phyloP scores from a whole-genome alignment of 2,329 filamentous ascomycete genomes.

The Aspergillus sp. region DNA sequence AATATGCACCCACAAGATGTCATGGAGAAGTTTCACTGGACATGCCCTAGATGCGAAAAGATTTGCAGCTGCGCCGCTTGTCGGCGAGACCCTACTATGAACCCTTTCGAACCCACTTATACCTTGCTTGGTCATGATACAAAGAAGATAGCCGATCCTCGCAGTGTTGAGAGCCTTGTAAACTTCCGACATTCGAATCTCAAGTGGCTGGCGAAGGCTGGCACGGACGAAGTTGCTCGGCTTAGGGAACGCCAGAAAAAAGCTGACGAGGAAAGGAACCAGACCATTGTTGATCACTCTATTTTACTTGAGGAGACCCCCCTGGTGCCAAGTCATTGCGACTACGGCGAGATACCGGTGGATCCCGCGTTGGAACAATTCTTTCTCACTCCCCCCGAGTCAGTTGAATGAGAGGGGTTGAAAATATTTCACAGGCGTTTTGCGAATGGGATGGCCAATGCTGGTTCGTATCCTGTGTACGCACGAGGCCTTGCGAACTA shows the following conservation, averaged over 20 bases:
- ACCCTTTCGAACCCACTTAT: constrained; percentile 76
- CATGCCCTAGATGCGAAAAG: constrained; percentile 75
- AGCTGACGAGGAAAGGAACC: constrained; percentile 45
- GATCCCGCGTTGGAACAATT: constrained; percentile 33
- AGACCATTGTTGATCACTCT: constrained; percentile 39
- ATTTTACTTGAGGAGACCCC: constrained; percentile 29
- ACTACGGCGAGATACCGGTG: constrained; percentile 31
- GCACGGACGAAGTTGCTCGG: constrained; percentile 42
- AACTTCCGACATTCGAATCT: constrained; percentile 88
- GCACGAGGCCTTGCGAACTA: not conserved
- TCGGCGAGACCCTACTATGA: constrained; percentile 58
- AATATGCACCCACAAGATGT: constrained; percentile 78
- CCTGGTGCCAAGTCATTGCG: constrained; percentile 1
- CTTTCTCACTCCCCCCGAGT: constrained; percentile 6
- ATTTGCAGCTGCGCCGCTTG: constrained; percentile 85
- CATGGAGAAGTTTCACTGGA: constrained; percentile 74
- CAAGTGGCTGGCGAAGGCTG: constrained; percentile 62
- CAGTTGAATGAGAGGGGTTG: not conserved
- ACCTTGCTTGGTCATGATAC: constrained; percentile 89
- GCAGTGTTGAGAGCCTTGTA: constrained; percentile 82
- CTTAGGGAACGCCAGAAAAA: constrained; percentile 45
- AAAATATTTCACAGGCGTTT: not conserved
- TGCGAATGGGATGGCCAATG: not conserved
- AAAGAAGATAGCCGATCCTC: constrained; percentile 76
- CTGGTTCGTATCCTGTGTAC: not conserved